These are phyloP conservation scores for Tuber melanosporum DNA, from an alignment of 495 filamentous ascomycete species.

Conservation along the genomic window DNA sequence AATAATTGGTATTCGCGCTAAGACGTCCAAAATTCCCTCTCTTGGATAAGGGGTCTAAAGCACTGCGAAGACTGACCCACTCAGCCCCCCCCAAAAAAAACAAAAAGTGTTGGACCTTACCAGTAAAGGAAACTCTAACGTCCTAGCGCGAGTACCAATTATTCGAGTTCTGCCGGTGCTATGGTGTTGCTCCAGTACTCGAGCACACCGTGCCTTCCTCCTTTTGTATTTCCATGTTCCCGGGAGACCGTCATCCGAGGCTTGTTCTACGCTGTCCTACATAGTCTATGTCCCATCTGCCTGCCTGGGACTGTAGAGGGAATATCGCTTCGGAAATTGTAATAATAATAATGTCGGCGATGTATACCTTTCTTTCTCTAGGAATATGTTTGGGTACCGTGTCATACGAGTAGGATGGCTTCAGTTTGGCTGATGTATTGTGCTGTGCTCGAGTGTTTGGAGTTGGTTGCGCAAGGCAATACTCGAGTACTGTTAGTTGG, in stretches of 20 bases:
- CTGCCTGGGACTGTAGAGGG: not conserved
- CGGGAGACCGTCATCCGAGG: conserved; percentile 14
- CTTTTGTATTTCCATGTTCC: conserved; percentile 20
- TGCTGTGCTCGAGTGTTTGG: not conserved
- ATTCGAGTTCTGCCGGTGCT: not conserved
- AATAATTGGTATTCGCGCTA: too few species aligned
- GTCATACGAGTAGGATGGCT: not conserved
- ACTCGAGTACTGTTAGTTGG: not conserved
- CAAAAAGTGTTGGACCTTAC: too few species aligned
- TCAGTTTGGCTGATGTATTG: not conserved
- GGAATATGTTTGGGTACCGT: not conserved
- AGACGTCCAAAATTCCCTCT: too few species aligned
- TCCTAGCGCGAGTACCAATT: too few species aligned
- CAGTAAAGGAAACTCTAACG: too few species aligned
- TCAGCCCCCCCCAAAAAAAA: too few species aligned
- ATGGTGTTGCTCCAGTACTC: not conserved
- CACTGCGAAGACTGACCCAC: too few species aligned
- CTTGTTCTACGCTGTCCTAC: not conserved
- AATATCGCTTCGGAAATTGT: conserved; percentile 7
- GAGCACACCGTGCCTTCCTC: not conserved
- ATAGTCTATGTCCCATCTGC: not conserved
- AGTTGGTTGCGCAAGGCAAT: not conserved
- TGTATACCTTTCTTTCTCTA: not conserved
- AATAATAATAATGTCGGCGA: not conserved
- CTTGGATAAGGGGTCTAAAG: too few species aligned